These are phyloP conservation scores for Triticum turgidum DNA, from an alignment of 176 grass and related monocot genomes.

Conservation along the genomic window DNA sequence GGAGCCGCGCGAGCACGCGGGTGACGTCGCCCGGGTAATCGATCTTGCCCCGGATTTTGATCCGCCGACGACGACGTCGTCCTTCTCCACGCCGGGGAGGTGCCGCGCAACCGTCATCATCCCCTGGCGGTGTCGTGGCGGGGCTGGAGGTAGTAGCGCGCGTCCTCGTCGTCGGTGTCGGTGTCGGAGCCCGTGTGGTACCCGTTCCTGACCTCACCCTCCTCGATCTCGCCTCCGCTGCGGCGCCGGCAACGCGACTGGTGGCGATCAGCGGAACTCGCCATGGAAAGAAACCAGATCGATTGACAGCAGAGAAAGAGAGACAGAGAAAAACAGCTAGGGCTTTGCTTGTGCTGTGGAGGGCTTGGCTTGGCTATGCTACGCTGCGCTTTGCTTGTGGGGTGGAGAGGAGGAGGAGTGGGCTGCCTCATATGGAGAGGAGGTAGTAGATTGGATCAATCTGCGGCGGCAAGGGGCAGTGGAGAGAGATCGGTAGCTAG, in stretches of 20 bases:
- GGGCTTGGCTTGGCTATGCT: not conserved
- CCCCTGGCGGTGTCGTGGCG: not conserved
- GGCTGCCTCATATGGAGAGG: not conserved
- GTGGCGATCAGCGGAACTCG: not conserved
- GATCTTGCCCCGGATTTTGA: not conserved
- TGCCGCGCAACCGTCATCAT: too few relatives aligned
- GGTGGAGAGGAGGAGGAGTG: not conserved
- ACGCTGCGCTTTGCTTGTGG: not conserved
- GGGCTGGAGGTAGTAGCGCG: not conserved
- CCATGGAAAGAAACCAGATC: not conserved
- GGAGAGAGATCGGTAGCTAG: not conserved
- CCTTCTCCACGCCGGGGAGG: too few relatives aligned
- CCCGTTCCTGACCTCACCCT: slow-evolving; percentile 17
- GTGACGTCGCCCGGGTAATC: too few relatives aligned
- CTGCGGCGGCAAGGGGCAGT: not conserved
- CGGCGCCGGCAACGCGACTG: too few relatives aligned
- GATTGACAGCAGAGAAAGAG: not conserved
- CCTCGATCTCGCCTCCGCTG: not conserved
- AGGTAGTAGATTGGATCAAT: not conserved
- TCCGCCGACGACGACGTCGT: too few relatives aligned
- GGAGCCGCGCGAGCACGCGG: not conserved
- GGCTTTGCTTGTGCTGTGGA: not conserved
- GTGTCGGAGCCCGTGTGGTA: not conserved
- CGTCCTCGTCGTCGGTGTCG: not conserved
- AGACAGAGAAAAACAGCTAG: not conserved